Base-by-base conservation (phyloP, 108 stramenopile species). In the Mediolabrus comicus region DNA sequence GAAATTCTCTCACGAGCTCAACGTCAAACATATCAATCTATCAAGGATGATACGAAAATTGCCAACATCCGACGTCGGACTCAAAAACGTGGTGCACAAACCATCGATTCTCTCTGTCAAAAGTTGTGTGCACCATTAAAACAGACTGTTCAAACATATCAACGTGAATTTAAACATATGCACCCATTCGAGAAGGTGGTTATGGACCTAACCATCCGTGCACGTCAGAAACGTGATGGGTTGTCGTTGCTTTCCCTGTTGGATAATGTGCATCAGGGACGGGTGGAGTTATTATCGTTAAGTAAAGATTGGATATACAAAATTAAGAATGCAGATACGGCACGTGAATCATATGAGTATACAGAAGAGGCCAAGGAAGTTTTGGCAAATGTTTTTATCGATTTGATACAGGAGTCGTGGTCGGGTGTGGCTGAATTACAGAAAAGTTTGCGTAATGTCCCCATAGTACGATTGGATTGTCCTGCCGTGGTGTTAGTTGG, bases 401-500 rank as follows among this genome's bases (percentile, higher is more conserved):
- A 85, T 43, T 69, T 90, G 56, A 77, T 89, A 9, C 84, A 66
- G 17, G 75, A 76, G 26, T 79, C 88, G 31, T 80, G 96, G 66
- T 64, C 60, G 7, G 77, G 82, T 3, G 81, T 97, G 27, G 62
- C 88, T 24, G 95, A 92, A 16, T 52, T 97, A 35, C 96, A 97
- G 76, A 78, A 87, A 67, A 72, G 75, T 26, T 71, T 98, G 19
- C 67, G 95, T n/a, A 82, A 84, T 64, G 80, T 94, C n/a, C 98
- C 98, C 7, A 85, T 91, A 16, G 91, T 97, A 24, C 74, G 86
- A 53, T 65, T 98, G 53, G 87, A 89, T 64, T 81, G 92, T 24
- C 98, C 98, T 19, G 95, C 97, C 3, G 92, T 97, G 11, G 97
- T 97, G 0, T 76, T 98, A 62, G 95, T 98, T 0, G 98, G 98